Evolutionary conservation across 2,329 filamentous ascomycete genomes (phyloP).

Genomic region (Ceratocystis smalleyi): DNA sequence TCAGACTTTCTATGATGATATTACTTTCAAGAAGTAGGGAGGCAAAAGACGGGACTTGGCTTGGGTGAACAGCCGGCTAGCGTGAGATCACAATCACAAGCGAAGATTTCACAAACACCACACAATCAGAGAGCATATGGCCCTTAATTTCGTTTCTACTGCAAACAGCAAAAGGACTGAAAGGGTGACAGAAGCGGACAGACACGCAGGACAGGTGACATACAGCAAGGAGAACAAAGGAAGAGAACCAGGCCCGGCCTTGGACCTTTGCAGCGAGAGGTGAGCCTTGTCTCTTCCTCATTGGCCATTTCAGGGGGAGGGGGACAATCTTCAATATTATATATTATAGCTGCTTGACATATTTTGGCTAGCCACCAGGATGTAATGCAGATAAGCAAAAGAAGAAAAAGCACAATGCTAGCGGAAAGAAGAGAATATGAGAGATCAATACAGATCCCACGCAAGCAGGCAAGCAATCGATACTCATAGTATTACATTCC

Average conservation of each 20-base stretch:
- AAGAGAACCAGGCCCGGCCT: background rate
- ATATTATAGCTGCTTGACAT: background rate
- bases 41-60: background rate
- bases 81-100: background rate
- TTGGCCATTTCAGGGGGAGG: too few relatives aligned
- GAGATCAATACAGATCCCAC: too few relatives aligned
- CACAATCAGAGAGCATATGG: background rate
- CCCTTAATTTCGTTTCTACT: slow-evolving; percentile 1
- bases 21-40: background rate
- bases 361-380: background rate
- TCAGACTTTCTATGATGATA: background rate
- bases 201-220: too few relatives aligned
- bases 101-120: background rate
- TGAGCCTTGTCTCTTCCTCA: too few relatives aligned
- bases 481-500: background rate
- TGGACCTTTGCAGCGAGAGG: background rate
- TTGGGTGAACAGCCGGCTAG: background rate
- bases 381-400: background rate
- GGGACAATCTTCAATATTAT: background rate
- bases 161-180: too few relatives aligned
- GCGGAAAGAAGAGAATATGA: too few relatives aligned
- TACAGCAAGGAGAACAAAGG: background rate
- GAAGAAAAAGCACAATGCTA: background rate
- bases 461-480: background rate
- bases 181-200: too few relatives aligned